phyloP scores from a whole-genome alignment of 2,329 filamentous ascomycete species.

The Aspergillus sp. region DNA sequence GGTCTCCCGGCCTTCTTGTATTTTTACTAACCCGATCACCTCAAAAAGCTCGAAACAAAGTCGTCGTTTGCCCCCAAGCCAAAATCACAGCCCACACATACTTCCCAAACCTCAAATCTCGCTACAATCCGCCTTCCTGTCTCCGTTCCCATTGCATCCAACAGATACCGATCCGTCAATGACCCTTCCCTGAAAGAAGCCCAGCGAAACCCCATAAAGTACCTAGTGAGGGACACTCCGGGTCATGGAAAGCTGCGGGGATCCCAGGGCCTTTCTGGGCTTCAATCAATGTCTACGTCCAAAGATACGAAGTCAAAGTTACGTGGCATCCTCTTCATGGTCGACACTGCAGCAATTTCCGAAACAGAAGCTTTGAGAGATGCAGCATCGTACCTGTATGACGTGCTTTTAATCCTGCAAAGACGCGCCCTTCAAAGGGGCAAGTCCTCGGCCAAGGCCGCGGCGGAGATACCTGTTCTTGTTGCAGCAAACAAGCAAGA shows the following conservation, averaged over 20 bases:
- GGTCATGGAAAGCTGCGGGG: conserved; percentile 92
- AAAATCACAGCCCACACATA: conserved; percentile 53
- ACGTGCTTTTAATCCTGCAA: conserved; percentile 80
- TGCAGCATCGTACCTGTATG: conserved; percentile 82
- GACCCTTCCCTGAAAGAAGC: conserved; percentile 64
- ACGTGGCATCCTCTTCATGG: conserved; percentile 76
- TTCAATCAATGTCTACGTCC: conserved; percentile 31
- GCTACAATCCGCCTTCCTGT: conserved; percentile 58
- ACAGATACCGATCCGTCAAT: conserved; percentile 65
- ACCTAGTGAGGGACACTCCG: conserved; percentile 69
- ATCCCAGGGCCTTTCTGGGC: conserved; percentile 48
- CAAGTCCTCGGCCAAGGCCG: conserved; percentile 56
- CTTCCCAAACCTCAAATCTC: conserved; percentile 60
- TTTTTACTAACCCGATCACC: not conserved
- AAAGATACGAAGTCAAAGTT: conserved; percentile 47
- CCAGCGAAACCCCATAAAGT: conserved; percentile 36
- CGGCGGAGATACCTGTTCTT: conserved; percentile 68
- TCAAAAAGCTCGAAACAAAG: conserved; percentile 47
- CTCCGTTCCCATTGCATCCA: conserved; percentile 53
- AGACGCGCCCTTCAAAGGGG: conserved; percentile 59
- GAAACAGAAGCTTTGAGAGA: conserved; percentile 58
- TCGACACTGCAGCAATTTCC: conserved; percentile 74
- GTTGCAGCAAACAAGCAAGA: conserved; percentile 95
- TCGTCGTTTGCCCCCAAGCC: conserved; percentile 38
- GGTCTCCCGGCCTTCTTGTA: too few species aligned